Evolutionary conservation across 164 flowering plant species (phyloP).

Genomic region (Taxillus chinensis): DNA sequence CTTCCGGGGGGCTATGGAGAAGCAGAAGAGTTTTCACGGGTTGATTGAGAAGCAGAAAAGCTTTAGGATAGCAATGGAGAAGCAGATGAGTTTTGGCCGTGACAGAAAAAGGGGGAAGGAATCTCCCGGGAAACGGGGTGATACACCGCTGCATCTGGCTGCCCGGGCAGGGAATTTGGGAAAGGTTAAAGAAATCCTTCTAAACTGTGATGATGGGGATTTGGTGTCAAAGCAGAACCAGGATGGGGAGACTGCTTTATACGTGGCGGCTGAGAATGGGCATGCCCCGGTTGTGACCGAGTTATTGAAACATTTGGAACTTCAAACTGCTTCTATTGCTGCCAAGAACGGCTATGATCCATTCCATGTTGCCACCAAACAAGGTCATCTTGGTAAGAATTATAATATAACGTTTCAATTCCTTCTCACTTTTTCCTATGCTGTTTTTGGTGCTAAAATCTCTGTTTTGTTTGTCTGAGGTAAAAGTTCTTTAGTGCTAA

Average conservation of each 20-base stretch:
- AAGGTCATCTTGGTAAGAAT: slow-evolving; percentile 74
- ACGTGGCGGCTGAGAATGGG: slow-evolving; percentile 83
- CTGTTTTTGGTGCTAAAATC: not conserved
- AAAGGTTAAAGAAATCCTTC: slow-evolving; percentile 54
- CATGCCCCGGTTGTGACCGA: slow-evolving; percentile 46
- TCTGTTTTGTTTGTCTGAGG: too few species aligned
- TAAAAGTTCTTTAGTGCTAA: too few species aligned
- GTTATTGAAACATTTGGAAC: slow-evolving; percentile 58
- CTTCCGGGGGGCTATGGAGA: slow-evolving; percentile 34
- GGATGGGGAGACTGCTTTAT: slow-evolving; percentile 78
- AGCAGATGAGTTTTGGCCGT: slow-evolving; percentile 44
- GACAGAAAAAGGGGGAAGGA: slow-evolving; percentile 57
- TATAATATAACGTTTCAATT: not conserved
- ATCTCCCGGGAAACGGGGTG: slow-evolving; percentile 84
- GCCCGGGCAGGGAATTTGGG: slow-evolving; percentile 62
- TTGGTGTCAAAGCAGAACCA: slow-evolving; percentile 49
- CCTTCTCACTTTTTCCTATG: not conserved
- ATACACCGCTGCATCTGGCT: slow-evolving; percentile 63
- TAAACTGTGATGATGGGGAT: slow-evolving; percentile 19
- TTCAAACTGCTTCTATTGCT: slow-evolving; percentile 46
- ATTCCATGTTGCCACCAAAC: slow-evolving; percentile 91
- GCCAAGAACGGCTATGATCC: slow-evolving; percentile 77
- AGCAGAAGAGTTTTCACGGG: slow-evolving; percentile 37
- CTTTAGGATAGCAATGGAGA: slow-evolving; percentile 22
- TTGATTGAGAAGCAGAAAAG: slow-evolving; percentile 8